Evolutionary conservation across 768 basidiomycete species (phyloP).

Genomic region (Hirschioporus abietinus): DNA sequence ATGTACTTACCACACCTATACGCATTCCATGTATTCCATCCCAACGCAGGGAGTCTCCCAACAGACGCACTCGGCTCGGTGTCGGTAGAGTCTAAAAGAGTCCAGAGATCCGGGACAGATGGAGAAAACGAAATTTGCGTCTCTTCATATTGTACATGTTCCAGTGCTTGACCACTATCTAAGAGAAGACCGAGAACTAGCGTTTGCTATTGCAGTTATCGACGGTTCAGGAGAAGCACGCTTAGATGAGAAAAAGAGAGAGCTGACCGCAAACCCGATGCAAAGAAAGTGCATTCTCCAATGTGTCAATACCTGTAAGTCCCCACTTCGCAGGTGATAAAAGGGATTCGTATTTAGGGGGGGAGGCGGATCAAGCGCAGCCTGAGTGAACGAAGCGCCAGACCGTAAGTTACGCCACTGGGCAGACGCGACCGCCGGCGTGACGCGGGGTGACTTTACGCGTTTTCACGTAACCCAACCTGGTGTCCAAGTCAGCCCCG

Average conservation of each 20-base stretch:
- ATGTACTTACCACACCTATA: conserved; percentile 33
- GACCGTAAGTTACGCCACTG: too few species aligned
- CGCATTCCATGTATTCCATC: conserved; percentile 54
- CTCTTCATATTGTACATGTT: neutral
- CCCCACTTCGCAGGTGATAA: too few species aligned
- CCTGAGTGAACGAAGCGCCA: too few species aligned
- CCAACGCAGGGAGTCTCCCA: conserved; percentile 44
- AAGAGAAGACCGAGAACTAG: neutral
- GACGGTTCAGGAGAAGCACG: neutral
- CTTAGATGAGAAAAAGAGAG: neutral
- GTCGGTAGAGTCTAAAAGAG: neutral
- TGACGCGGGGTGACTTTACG: neutral
- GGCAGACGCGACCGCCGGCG: too few species aligned
- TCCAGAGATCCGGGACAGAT: neutral
- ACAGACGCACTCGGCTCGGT: neutral
- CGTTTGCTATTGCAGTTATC: neutral
- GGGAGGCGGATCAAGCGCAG: too few species aligned
- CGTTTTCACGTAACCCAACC: neutral
- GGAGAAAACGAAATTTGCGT: neutral
- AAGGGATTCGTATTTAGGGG: too few species aligned
- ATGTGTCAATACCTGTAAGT: too few species aligned
- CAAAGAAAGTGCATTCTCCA: neutral
- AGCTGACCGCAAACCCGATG: neutral
- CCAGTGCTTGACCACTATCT: neutral
- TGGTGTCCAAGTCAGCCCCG: neutral